These are phyloP conservation scores for Artemisia tridentata DNA, from an alignment of 129 eudicot species.

Conservation along the genomic window DNA sequence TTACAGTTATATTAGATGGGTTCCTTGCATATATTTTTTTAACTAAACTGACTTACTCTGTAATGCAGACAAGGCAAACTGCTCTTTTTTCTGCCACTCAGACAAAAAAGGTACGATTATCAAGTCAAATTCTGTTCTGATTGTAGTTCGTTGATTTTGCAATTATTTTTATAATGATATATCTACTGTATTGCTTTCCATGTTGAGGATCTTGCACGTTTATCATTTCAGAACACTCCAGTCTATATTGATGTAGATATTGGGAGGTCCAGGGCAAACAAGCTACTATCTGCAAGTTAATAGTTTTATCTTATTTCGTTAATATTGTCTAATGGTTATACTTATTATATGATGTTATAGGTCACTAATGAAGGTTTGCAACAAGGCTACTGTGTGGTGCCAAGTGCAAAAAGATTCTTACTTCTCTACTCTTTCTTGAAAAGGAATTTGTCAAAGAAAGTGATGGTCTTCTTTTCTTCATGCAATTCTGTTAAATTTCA, in stretches of 20 bases:
- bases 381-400: conserved; percentile 88
- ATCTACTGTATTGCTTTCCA: conserved; percentile 18
- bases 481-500: conserved; percentile 88
- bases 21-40: background rate
- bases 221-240: conserved; percentile 75
- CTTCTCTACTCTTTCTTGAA: conserved; percentile 85
- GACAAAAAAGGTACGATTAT: conserved; percentile 62
- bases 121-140: conserved; percentile 31
- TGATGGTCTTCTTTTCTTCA: conserved; percentile 97
- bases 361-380: conserved; percentile 88
- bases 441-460: conserved; percentile 67
- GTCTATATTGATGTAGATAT: conserved; percentile 82
- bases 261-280: conserved; percentile 70
- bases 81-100: conserved; percentile 96
- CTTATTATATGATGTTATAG: conserved; percentile 33
- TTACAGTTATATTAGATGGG: background rate
- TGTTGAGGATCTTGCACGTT: conserved; percentile 93
- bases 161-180: background rate
- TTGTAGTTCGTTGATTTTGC: background rate
- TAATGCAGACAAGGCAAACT: conserved; percentile 69
- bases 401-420: conserved; percentile 69
- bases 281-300: background rate
- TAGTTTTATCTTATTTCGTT: conserved; percentile 1
- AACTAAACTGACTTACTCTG: conserved; percentile 18
- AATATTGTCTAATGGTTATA: background rate